Conservation (phyloP, 805 yeast species). For the Blastobotrys attinorum region DNA sequence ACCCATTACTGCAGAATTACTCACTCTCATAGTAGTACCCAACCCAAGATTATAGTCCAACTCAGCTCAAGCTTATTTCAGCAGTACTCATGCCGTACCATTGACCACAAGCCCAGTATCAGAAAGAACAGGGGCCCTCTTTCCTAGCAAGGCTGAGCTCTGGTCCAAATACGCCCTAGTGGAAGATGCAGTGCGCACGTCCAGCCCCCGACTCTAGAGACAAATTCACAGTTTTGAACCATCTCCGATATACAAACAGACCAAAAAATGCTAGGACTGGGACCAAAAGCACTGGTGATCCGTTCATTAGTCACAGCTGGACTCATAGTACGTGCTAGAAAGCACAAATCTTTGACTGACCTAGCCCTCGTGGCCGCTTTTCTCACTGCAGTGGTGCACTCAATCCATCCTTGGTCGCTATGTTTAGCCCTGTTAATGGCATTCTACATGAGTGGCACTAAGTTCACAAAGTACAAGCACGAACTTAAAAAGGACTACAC, state of each 20-base stretch:
- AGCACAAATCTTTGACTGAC: slow-evolving; percentile 32
- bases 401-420: slow-evolving; percentile 31
- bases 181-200: neutral
- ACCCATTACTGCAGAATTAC: too few relatives aligned
- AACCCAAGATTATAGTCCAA: too few relatives aligned
- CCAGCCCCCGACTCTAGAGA: neutral
- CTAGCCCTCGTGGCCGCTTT: slow-evolving; percentile 33
- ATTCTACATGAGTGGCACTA: slow-evolving; percentile 34
- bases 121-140: too few relatives aligned
- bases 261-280: neutral
- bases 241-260: too few relatives aligned
- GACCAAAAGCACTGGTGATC: neutral
- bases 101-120: too few relatives aligned
- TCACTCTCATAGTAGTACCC: too few relatives aligned
- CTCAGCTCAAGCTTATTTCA: too few relatives aligned
- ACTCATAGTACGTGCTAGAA: slow-evolving; percentile 23
- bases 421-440: slow-evolving; percentile 28
- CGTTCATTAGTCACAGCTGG: neutral
- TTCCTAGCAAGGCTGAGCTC: too few relatives aligned
- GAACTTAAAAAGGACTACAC: slow-evolving; percentile 30
- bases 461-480: slow-evolving; percentile 34
- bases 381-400: slow-evolving; percentile 34
- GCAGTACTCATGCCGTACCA: too few relatives aligned
- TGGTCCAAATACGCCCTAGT: neutral
- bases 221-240: neutral